Conservation (phyloP, 257 asterid genomes). For the Hygrophila difformis region DNA sequence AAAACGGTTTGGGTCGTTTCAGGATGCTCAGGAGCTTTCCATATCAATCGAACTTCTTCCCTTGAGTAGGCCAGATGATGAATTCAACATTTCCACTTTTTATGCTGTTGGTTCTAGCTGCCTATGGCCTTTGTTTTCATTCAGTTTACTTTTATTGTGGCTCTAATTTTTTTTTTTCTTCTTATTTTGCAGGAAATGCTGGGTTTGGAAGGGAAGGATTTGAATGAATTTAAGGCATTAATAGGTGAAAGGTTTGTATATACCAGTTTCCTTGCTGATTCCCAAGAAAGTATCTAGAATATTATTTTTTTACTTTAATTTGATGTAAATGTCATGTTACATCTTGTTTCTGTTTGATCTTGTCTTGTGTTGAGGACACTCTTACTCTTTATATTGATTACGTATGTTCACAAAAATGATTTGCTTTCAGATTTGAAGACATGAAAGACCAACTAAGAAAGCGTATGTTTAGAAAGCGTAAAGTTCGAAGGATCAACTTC, state of each 20-base stretch:
- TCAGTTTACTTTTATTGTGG: neutral
- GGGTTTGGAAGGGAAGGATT: slow-evolving; percentile 73
- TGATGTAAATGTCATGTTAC: too few relatives aligned
- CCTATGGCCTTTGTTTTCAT: slow-evolving; percentile 1
- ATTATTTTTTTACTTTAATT: too few relatives aligned
- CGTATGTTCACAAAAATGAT: slow-evolving; percentile 12
- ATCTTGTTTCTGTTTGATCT: too few relatives aligned
- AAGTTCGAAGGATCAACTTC: slow-evolving; percentile 73
- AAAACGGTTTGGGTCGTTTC: slow-evolving; percentile 17
- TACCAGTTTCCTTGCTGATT: slow-evolving; percentile 5
- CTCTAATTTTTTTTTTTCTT: slow-evolving; percentile 11
- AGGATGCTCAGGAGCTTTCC: slow-evolving; percentile 98
- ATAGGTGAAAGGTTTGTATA: slow-evolving; percentile 69
- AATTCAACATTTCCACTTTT: slow-evolving; percentile 67
- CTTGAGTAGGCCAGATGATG: slow-evolving; percentile 60
- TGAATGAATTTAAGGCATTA: slow-evolving; percentile 62
- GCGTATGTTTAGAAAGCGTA: slow-evolving; percentile 89
- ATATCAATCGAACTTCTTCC: slow-evolving; percentile 89
- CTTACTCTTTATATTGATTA: too few relatives aligned
- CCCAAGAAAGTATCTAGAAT: too few relatives aligned
- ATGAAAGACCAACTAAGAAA: slow-evolving; percentile 82
- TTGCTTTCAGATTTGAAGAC: slow-evolving; percentile 64
- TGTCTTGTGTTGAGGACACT: neutral
- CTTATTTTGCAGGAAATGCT: slow-evolving; percentile 62
- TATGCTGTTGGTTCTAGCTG: slow-evolving; percentile 64